phyloP scores from a whole-genome alignment of 345 rosid genomes.

The Geranium rotundifolium region DNA sequence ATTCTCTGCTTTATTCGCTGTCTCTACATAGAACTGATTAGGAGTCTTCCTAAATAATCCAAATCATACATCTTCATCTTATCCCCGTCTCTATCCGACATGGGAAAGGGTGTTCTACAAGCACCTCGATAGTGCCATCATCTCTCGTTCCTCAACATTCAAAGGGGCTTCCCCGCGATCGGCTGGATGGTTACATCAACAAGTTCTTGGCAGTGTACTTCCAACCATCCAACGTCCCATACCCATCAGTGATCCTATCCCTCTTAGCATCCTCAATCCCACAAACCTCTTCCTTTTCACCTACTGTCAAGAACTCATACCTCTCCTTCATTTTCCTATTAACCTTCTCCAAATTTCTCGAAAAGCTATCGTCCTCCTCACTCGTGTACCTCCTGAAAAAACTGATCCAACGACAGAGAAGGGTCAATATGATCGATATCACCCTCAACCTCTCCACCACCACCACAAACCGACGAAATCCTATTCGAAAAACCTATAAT shows the following conservation, averaged over 20 bases:
- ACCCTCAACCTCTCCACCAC: slow-evolving; percentile 23
- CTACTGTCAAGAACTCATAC: slow-evolving; percentile 46
- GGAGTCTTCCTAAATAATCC: slow-evolving; percentile 91
- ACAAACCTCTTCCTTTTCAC: slow-evolving; percentile 39
- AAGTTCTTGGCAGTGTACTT: no score
- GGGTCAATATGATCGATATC: slow-evolving; percentile 52
- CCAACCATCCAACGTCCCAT: slow-evolving; percentile 84
- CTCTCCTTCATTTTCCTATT: slow-evolving; percentile 81
- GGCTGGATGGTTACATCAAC: slow-evolving; percentile 89
- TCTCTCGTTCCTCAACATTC: slow-evolving; percentile 72
- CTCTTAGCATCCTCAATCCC: slow-evolving; percentile 44
- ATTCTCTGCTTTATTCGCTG: slow-evolving; percentile 63
- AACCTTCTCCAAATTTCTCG: slow-evolving; percentile 72
- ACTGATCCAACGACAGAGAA: slow-evolving; percentile 57
- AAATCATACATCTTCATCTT: slow-evolving; percentile 73
- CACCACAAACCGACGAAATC: slow-evolving; percentile 25
- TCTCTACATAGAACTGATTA: slow-evolving; percentile 56
- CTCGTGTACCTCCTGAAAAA: slow-evolving; percentile 80
- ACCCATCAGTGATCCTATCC: slow-evolving; percentile 89
- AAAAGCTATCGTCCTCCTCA: slow-evolving; percentile 88
- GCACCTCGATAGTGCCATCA: slow-evolving; percentile 70
- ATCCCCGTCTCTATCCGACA: slow-evolving; percentile 55
- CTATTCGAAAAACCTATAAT: slow-evolving; percentile 29
- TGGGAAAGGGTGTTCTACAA: slow-evolving; percentile 62
- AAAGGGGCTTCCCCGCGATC: slow-evolving; percentile 78